phyloP scores from a whole-genome alignment of 148 eudicot genomes.

The Euryodendron excelsum region DNA sequence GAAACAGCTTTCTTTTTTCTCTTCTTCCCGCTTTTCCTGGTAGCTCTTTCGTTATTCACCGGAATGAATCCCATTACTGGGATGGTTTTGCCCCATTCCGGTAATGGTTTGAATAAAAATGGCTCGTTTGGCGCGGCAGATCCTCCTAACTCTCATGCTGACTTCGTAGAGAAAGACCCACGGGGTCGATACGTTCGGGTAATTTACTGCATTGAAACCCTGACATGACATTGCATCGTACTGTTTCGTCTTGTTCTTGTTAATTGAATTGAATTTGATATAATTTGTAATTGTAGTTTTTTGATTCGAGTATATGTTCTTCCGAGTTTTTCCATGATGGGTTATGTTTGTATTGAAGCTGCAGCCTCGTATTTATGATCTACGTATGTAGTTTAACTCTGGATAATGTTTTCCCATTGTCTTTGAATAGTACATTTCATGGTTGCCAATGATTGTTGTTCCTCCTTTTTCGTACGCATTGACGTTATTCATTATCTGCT shows the following conservation, averaged over 20 bases:
- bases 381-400: neutral
- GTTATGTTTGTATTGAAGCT: neutral
- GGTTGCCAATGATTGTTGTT: neutral
- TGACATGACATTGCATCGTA: neutral
- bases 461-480: neutral
- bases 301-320: neutral
- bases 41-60: constrained; percentile 23
- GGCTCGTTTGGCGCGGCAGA: constrained; percentile 12
- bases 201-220: constrained; percentile 12
- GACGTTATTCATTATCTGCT: neutral
- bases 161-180: constrained; percentile 62
- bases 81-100: neutral
- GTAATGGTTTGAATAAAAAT: neutral
- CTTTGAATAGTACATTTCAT: neutral
- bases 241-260: neutral
- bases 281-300: neutral
- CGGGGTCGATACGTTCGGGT: constrained; percentile 83
- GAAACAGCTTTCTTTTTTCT: constrained; percentile 11
- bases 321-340: neutral
- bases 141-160: constrained; percentile 29
- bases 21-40: constrained; percentile 14
- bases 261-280: neutral
- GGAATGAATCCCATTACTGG: constrained; percentile 38
- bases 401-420: neutral
- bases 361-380: neutral